Conservation (phyloP, 179 eudicot species). For the Spinacia oleracea region DNA sequence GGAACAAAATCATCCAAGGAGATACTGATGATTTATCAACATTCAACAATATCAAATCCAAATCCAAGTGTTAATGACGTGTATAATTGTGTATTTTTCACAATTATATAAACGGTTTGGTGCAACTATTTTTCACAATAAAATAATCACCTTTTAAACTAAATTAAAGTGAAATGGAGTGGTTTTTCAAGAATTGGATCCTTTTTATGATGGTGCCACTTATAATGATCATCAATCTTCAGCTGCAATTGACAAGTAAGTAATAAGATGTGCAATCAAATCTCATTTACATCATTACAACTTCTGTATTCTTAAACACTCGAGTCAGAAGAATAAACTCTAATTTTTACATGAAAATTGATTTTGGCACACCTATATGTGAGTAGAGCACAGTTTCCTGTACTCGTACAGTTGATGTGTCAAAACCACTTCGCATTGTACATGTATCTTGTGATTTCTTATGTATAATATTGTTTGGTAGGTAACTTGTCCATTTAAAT, state of each 20-base stretch:
- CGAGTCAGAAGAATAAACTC: neutral
- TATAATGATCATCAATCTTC: neutral
- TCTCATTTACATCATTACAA: neutral
- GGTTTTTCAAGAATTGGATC: neutral
- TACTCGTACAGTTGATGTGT: no score
- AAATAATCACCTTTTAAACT: no score
- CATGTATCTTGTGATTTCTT: no score
- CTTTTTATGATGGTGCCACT: neutral
- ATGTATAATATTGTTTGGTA: no score
- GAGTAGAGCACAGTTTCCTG: no score
- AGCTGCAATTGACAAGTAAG: constrained; percentile 22
- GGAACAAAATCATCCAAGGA: neutral
- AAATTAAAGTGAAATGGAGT: neutral
- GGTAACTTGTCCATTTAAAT: no score
- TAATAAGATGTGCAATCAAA: neutral
- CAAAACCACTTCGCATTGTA: no score
- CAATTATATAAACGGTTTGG: neutral
- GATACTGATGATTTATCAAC: neutral
- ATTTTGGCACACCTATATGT: no score
- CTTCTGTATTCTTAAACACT: neutral
- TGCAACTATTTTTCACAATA: neutral
- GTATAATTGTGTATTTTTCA: neutral
- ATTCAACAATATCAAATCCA: neutral
- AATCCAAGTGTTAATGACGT: neutral
- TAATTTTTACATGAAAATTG: no score